Evolutionary conservation across 805 yeast species (phyloP), one percentile per base, ranked within the genome.

Genomic region (Candida insectorum): DNA sequence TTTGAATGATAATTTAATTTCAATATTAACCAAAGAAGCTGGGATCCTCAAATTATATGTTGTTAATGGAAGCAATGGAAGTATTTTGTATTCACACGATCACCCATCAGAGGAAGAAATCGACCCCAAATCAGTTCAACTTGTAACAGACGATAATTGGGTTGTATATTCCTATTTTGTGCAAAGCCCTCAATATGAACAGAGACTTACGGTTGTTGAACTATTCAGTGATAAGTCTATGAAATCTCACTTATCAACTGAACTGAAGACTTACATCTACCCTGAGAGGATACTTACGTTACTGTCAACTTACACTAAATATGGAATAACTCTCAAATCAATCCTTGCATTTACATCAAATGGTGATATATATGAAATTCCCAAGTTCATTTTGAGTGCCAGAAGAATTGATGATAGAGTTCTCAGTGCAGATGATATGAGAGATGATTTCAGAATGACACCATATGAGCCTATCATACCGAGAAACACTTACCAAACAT

Each of bases 71-170:
- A 62, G 83, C 4, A 74, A 85, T 1, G 97, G 97, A 4, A 71
- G 75, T 26, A 38, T 79, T 0, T 59, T 86, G 6, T 58, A 71
- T 45, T 53, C 64, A 3, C 50, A 51, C 5, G 76, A 73, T 36
- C 66, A 60, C 18, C 60, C 56, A 15, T 51, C 58, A 4, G 69
- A 65, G 5, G 65, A 64, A 16, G 50, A 67, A 7, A 52, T 69
- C 4, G 65, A 65, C 8, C 56, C 56, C 7, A 58, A 31, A 1
- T 60, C 71, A 2, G 52, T 86, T 18, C 60, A 70, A 15, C 47
- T 86, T 17, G 65, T 78, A 1, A 73, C 78, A 55, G 93, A 87
- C 30, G 97, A 91, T 52, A 78, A 89, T 58, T 91, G 93, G 85
- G 63, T 87, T 12, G 69, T 85, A 8, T 81, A 84, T 50, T 65